phyloP scores from a whole-genome alignment of 805 yeast species.

The Candida krabiensis region DNA sequence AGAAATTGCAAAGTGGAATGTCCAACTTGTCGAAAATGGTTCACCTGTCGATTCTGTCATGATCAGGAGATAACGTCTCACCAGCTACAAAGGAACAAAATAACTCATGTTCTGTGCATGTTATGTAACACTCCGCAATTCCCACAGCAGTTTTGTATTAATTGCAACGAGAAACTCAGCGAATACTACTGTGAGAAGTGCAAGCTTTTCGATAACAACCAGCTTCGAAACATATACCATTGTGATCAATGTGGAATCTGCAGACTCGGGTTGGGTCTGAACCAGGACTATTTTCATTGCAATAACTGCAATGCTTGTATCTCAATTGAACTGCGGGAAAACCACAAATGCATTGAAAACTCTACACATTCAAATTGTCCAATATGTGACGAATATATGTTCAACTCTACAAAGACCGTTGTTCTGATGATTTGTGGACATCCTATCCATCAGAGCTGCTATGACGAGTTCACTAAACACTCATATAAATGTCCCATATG shows the following conservation, averaged over 20 bases:
- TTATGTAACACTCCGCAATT: slow-evolving; percentile 71
- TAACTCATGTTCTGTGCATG: slow-evolving; percentile 79
- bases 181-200: slow-evolving; percentile 77
- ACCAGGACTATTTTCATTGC: slow-evolving; percentile 90
- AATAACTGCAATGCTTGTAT: slow-evolving; percentile 86
- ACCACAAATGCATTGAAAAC: slow-evolving; percentile 82
- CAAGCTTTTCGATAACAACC: slow-evolving; percentile 79
- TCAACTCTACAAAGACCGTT: slow-evolving; percentile 76
- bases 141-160: slow-evolving; percentile 66
- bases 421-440: slow-evolving; percentile 95
- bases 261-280: slow-evolving; percentile 83
- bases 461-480: slow-evolving; percentile 75
- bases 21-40: slow-evolving; percentile 71
- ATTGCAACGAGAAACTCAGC: slow-evolving; percentile 69
- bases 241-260: slow-evolving; percentile 94
- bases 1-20: slow-evolving; percentile 85
- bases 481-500: slow-evolving; percentile 92
- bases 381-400: slow-evolving; percentile 88
- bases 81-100: slow-evolving; percentile 57
- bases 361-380: slow-evolving; percentile 92
- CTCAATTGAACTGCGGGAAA: slow-evolving; percentile 70
- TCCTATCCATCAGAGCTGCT: slow-evolving; percentile 85
- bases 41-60: slow-evolving; percentile 82
- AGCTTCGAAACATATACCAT: slow-evolving; percentile 79
- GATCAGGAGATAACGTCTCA: slow-evolving; percentile 57